Evolutionary conservation across 169 alveolate species (phyloP).

Genomic region (Toxoplasma gondii): DNA sequence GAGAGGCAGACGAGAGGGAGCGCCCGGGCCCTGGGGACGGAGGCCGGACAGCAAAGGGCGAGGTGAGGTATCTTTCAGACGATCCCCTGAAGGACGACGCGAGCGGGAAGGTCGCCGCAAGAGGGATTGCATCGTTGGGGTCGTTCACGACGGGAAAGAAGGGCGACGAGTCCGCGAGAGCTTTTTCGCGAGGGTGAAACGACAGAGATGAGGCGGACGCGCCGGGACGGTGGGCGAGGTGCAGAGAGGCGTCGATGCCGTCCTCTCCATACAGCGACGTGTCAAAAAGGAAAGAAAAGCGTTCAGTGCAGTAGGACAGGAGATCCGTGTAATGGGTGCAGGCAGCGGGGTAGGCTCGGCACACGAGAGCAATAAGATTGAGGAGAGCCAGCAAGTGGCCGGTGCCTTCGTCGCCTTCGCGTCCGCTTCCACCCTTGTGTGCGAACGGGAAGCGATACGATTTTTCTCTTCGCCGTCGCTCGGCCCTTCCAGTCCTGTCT

Average conservation of each 20-base stretch:
- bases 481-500: not conserved
- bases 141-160: not conserved
- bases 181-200: not conserved
- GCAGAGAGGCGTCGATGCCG: not conserved
- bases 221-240: not conserved
- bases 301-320: conserved; percentile 5
- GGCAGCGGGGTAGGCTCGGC: conserved; percentile 37
- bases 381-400: not conserved
- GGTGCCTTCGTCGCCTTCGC: not conserved
- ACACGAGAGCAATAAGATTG: not conserved
- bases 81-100: not conserved
- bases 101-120: not conserved
- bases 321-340: conserved; percentile 2
- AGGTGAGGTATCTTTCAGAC: not conserved
- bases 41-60: too few species aligned
- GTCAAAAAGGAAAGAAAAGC: conserved; percentile 3
- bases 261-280: not conserved
- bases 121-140: not conserved
- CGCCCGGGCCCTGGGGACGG: too few species aligned
- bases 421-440: not conserved
- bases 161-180: not conserved
- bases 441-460: not conserved
- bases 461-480: not conserved
- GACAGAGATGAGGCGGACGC: not conserved
- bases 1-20: not conserved